Evolutionary conservation across 2,329 filamentous ascomycete genomes (phyloP).

Genomic region (Fusarium globosum): DNA sequence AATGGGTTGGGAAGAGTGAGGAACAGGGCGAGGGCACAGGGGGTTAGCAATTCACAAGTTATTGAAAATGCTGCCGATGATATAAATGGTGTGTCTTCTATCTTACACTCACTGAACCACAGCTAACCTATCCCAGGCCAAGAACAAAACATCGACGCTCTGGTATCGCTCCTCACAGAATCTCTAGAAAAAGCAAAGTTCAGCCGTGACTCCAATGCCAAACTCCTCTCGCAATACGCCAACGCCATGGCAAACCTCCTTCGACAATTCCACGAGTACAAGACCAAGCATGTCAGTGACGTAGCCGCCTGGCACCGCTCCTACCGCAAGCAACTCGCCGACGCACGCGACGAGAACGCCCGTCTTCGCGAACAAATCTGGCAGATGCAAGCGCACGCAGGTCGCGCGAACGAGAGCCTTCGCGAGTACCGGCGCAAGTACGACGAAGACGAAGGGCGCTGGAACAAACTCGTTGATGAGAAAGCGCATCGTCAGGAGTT

Average conservation of each 20-base stretch:
- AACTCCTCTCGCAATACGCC: constrained; percentile 68
- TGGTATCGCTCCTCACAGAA: constrained; percentile 70
- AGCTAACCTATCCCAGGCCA: constrained; percentile 57
- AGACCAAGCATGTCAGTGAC: constrained; percentile 70
- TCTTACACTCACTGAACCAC: neutral
- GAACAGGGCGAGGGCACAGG: constrained; percentile 63
- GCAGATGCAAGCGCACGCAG: constrained; percentile 72
- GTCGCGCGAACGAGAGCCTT: constrained; percentile 66
- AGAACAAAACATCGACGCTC: constrained; percentile 68
- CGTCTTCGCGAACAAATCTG: constrained; percentile 73
- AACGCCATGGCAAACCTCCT: constrained; percentile 67
- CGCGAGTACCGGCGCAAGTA: constrained; percentile 67
- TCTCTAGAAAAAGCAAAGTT: constrained; percentile 71
- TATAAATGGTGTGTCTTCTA: constrained; percentile 61
- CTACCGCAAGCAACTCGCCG: constrained; percentile 73
- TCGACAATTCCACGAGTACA: constrained; percentile 74
- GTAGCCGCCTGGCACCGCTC: constrained; percentile 73
- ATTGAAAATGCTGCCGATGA: constrained; percentile 66
- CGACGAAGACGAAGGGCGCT: constrained; percentile 65
- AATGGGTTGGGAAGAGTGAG: constrained; percentile 71
- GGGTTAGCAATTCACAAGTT: constrained; percentile 68
- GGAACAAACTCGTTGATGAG: constrained; percentile 65
- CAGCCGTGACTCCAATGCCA: constrained; percentile 70
- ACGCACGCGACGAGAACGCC: constrained; percentile 72
- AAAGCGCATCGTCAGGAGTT: constrained; percentile 67